Evolutionary conservation across 176 grass and related monocot species (phyloP), one percentile per base, ranked within the genome.

Genomic region (Urochloa ruziziensis): DNA sequence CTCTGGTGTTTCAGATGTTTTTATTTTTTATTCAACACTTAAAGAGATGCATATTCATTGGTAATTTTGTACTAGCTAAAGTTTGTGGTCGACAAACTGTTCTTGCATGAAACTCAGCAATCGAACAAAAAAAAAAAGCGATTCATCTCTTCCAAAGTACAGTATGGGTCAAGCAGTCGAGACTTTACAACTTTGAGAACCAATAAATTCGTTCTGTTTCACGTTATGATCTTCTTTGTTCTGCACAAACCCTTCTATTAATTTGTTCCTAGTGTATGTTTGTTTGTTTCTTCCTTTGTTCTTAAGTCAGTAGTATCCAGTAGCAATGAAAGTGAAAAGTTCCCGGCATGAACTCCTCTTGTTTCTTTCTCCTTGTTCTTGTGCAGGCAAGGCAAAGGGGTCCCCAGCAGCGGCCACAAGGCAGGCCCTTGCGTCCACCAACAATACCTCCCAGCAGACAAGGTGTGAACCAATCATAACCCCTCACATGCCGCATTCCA

Each of bases 391-490:
- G 61, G 80, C 63, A 34, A 80, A 88, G 60, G 80, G 86, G 53
- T 78, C 79, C 81, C 42, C 74, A 84, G 80, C 72, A 58, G 6
- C 72, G 37, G 85, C 72, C 44, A 40, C 82, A 71, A 75, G 46
- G 69, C 76, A 82, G 68, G 79, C 79, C 51, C 83, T 83, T 84
- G 75, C 59, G 66, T 53, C 84, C 60, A 87, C 72, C 88, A 85
- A 62, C 52, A 88, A 84, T 39, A 53, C 49, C 82, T 81, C 77
- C 79, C 88, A 85, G 57, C 88, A 85, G 57, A 88, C 72, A 82
- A 93, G 88, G 91, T 93, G 56, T 32, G 37, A 65, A 82, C 85
- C 66, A 76, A 85, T 88, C 66, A 85, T 82, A 57, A 48, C 23
- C 36, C 73, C 80, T 82, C 65, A 73, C 62, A 67, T 76, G 74